These are phyloP conservation scores for Aureobasidium sp. DNA, from an alignment of 2,329 filamentous ascomycete genomes.

Conservation along the genomic window DNA sequence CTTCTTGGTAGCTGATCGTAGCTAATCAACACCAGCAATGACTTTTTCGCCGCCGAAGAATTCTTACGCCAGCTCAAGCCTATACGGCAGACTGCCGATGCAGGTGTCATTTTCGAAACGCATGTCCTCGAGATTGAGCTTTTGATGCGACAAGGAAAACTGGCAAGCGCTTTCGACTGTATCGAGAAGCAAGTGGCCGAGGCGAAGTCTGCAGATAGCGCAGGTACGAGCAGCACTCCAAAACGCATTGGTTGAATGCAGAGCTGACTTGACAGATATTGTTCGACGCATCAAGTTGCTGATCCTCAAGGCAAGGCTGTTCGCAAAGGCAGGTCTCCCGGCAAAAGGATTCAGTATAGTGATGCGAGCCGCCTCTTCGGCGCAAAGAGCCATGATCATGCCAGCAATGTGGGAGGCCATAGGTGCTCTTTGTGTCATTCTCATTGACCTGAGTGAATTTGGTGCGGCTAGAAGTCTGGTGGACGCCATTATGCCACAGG, in stretches of 20 bases:
- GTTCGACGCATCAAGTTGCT: slow-evolving; percentile 64
- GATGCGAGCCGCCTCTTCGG: slow-evolving; percentile 66
- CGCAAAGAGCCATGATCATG: slow-evolving; percentile 62
- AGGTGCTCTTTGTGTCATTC: slow-evolving; percentile 58
- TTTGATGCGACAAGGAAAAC: slow-evolving; percentile 47
- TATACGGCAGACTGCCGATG: slow-evolving; percentile 38
- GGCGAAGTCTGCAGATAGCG: slow-evolving; percentile 44
- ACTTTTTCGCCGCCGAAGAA: slow-evolving; percentile 50
- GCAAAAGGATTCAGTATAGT: slow-evolving; percentile 71
- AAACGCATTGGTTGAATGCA: background rate
- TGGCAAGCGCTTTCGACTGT: slow-evolving; percentile 45
- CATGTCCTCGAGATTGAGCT: slow-evolving; percentile 55
- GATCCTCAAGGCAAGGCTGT: slow-evolving; percentile 63
- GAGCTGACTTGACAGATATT: slow-evolving; percentile 46
- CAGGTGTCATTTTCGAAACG: slow-evolving; percentile 54
- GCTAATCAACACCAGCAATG: slow-evolving; percentile 37
- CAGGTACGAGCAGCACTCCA: background rate
- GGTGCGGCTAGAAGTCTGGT: slow-evolving; percentile 58
- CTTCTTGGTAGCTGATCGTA: background rate
- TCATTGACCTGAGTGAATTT: slow-evolving; percentile 66
- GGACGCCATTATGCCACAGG: slow-evolving; percentile 64
- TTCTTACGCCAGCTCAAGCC: slow-evolving; percentile 52
- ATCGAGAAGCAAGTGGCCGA: slow-evolving; percentile 47
- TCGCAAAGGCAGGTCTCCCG: slow-evolving; percentile 60
- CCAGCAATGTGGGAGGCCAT: slow-evolving; percentile 67